Evolutionary conservation across 106 monocot species (phyloP).

Genomic region (Dendrobium officinale): DNA sequence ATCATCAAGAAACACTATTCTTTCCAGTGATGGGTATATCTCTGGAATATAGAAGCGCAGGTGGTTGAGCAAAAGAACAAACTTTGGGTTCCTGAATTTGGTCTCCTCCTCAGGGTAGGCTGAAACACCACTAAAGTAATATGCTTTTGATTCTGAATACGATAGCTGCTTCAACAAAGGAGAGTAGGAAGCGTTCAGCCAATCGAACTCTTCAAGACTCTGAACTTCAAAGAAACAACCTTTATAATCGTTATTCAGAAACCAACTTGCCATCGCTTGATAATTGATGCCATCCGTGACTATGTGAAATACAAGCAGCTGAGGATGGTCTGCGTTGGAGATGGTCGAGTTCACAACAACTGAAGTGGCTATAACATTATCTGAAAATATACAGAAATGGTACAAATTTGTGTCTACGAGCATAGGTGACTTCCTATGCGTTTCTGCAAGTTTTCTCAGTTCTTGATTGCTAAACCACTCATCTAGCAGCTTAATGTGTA

Average conservation of each 20-base stretch:
- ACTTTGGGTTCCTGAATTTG: slow-evolving; percentile 25
- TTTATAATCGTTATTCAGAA: slow-evolving; percentile 29
- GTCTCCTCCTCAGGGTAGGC: slow-evolving; percentile 5
- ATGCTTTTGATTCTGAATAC: slow-evolving; percentile 13
- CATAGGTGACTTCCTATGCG: slow-evolving; percentile 31
- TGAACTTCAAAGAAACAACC: slow-evolving; percentile 34
- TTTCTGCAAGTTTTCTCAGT: slow-evolving; percentile 22
- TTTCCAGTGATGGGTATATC: slow-evolving; percentile 43
- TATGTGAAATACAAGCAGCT: slow-evolving; percentile 49
- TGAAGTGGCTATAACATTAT: slow-evolving; percentile 45
- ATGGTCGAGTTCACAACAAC: slow-evolving; percentile 46
- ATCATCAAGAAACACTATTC: slow-evolving; percentile 41
- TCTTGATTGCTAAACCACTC: slow-evolving; percentile 36
- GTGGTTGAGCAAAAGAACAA: slow-evolving; percentile 33
- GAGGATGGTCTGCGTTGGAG: slow-evolving; percentile 43
- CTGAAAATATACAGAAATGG: slow-evolving; percentile 57
- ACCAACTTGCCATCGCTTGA: slow-evolving; percentile 35
- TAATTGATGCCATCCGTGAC: slow-evolving; percentile 39
- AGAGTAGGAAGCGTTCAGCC: slow-evolving; percentile 35
- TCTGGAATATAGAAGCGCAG: slow-evolving; percentile 50
- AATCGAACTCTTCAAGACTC: slow-evolving; percentile 39
- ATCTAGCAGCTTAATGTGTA: slow-evolving; percentile 29
- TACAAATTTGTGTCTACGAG: slow-evolving; percentile 47
- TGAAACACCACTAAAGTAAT: slow-evolving; percentile 14
- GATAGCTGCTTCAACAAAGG: slow-evolving; percentile 28